phyloP scores from a whole-genome alignment of 139 green algal genomes.

The Micractinium sp. region DNA sequence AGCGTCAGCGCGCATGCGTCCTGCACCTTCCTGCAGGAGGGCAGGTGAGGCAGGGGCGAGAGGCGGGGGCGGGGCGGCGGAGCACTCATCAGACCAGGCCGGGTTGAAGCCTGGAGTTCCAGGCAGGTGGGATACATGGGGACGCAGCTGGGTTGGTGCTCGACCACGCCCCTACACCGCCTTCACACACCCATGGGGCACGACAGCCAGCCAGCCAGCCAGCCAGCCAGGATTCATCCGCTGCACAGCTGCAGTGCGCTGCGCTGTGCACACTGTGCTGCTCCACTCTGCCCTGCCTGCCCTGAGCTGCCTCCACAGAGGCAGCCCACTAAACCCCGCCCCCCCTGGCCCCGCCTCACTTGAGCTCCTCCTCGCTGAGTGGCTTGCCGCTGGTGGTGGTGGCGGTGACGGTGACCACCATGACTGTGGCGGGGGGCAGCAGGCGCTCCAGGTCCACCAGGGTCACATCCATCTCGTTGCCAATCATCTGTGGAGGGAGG shows the following conservation, averaged over 20 bases:
- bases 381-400: slow-evolving; percentile 90
- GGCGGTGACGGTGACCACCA: slow-evolving; percentile 97
- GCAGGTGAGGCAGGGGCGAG: not conserved
- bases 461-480: slow-evolving; percentile 84
- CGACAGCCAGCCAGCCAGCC: too few species aligned
- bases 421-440: slow-evolving; percentile 89
- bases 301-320: too few species aligned
- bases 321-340: not conserved
- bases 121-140: not conserved
- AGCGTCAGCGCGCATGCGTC: slow-evolving; percentile 81
- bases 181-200: too few species aligned
- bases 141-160: too few species aligned
- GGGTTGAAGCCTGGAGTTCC: not conserved
- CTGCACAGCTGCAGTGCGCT: too few species aligned
- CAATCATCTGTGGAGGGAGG: slow-evolving; percentile 28
- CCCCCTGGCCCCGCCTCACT: not conserved
- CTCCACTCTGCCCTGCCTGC: not conserved
- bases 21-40: slow-evolving; percentile 47
- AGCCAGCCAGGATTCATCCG: too few species aligned
- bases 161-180: too few species aligned
- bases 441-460: slow-evolving; percentile 79
- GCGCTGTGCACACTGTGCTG: not conserved
- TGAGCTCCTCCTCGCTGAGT: slow-evolving; percentile 69
- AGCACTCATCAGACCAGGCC: not conserved
- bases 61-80: not conserved